Base-by-base conservation (phyloP, 1,284 basidiomycete genomes). In the Trichosporon sp. region DNA sequence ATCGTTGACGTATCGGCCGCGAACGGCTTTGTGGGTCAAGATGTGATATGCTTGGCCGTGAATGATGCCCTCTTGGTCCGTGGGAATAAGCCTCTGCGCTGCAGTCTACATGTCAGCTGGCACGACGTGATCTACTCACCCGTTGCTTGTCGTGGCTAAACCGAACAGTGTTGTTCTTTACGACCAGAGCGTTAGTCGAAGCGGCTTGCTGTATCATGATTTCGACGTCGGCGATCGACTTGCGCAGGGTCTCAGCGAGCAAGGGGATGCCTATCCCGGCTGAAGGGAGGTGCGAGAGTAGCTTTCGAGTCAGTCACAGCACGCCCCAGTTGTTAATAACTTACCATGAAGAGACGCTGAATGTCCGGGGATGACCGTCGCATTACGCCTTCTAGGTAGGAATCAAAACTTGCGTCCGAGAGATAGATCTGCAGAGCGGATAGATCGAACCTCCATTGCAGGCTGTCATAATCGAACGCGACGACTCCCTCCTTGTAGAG, bases 121-220 rank as follows among this genome's bases (percentile, higher is more conserved):
- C 32, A 29, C 23, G 2, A 33, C 9, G 2, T 2, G 4, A 16
- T 34, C 6, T 3, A 63, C 73, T 40, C 40, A 74, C 73, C 32
- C 71, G 61, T 52, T 75, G 74, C 1, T 74, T 70, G 58, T 77
- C 74, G 60, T 80, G 77, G 0, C 71, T 65, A 65, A 78, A 80
- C 2, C 67, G 57, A 2, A 73, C 69, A 5, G n/a, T 27, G 44
- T 62, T 32, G 56, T 54, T 25, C 2, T 61, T 34, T 5, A 67
- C 31, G 0, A 61, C 52, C 3, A 70, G 34, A 0, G 62, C 59
- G 1, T 72, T 74, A 5, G 66, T 63, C 3, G 32, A 58, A 9
- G 58, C 36, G 7, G 65, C 65, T 10, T 64, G 52, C 19, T 69
- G 62, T 21, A 72, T 49, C 25, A 64, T 54, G 21, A 46, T 46